Conservation (phyloP, 495 filamentous ascomycete species). For the Penicillium alfredii region DNA sequence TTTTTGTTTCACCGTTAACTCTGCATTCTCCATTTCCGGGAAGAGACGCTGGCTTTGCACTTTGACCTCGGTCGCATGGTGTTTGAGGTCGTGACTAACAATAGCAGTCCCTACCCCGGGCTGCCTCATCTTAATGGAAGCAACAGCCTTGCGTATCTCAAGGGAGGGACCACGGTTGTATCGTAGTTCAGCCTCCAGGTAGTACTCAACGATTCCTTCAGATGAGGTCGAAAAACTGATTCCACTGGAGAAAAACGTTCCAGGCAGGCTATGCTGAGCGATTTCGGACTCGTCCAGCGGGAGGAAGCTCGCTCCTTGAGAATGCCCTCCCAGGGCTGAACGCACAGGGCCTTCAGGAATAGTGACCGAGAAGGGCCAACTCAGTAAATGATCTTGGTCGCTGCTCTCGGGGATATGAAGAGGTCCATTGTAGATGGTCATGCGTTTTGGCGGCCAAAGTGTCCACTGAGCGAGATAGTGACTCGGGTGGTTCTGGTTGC, state of each 20-base stretch:
- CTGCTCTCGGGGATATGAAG: conserved; percentile 3
- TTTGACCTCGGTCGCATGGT: background rate
- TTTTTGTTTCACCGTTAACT: conserved; percentile 8
- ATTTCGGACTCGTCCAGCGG: background rate
- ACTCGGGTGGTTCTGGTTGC: background rate
- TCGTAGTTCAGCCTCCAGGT: conserved; percentile 3
- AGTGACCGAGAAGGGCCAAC: conserved; percentile 3
- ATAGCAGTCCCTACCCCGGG: background rate
- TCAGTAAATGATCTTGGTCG: background rate
- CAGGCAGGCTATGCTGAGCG: conserved; percentile 1
- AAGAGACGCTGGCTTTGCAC: conserved; percentile 10
- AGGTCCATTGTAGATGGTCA: conserved; percentile 2
- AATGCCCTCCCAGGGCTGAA: background rate
- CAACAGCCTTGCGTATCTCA: background rate
- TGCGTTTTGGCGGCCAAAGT: background rate
- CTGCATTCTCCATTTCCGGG: conserved; percentile 6
- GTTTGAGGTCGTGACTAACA: background rate
- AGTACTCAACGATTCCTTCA: conserved; percentile 5
- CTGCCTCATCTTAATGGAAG: conserved; percentile 1
- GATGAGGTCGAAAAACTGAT: background rate
- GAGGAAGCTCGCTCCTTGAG: background rate
- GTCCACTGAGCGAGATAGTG: background rate
- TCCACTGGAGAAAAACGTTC: background rate
- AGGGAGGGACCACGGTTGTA: background rate
- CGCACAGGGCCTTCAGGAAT: background rate